Evolutionary conservation across 169 alveolate genomes (phyloP), one percentile per base, ranked within the genome.

Genomic region (Cryptosporidium meleagridis): DNA sequence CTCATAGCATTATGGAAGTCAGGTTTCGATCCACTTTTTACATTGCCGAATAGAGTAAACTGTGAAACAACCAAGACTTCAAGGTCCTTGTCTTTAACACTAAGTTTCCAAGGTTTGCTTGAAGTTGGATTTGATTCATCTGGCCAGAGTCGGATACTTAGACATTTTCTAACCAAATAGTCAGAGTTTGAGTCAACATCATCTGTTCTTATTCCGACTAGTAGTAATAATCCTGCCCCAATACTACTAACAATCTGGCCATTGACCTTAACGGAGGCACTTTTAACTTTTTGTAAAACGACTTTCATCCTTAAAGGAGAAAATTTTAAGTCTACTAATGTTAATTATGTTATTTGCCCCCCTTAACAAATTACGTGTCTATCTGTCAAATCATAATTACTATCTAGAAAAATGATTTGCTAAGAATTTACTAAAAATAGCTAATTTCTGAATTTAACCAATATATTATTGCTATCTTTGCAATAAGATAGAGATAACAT

Each of bases 1-100:
- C 95, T 95, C 95, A 94, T 96, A 1, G 99, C 98, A 67, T 91
- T 85, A 91, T 97, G 99, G 85, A 96, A 97, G 86, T 97, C 99
- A 0, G 99, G 99, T 70, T 95, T 96, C 75, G 94, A 95, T 31
- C 99, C 99, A 48, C 84, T 92, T 80, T 96, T 97, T 59, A 96
- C 85, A 52, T 91, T 72, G 26, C 95, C 96, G 84, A 96, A 97
- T 31, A 97, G 94, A 29, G 99, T 97, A 94, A 97, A 97, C 70
- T 97, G 96, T 16, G 97, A 94, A 21, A 97, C 97, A 12, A 96
- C 84, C 48, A 97, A 69, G 4, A 97, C 65, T 48, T 95, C 98
- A 67, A 89, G 94, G 18, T 94, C 91, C 73, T 94, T 92, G 23
- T 96, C 96, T 84, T 87, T 92, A 16, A 95, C 97, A 73, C 93